phyloP scores from a whole-genome alignment of 1,139 yeast species.

The Suhomyces chickasaworum region DNA sequence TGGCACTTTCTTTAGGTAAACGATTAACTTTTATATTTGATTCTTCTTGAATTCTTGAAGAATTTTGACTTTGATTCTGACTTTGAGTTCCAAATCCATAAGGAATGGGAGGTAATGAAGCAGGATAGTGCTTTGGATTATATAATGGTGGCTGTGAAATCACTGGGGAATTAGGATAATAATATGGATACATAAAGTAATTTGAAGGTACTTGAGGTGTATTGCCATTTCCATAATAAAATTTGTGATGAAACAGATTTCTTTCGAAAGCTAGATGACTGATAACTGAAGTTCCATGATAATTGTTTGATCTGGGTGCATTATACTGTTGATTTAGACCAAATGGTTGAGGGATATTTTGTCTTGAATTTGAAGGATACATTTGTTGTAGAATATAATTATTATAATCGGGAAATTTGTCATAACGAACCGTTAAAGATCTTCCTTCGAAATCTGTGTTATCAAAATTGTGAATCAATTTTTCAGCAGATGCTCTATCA shows the following conservation, averaged over 20 bases:
- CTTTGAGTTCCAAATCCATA: too few species aligned
- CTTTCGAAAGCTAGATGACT: conserved; percentile 37
- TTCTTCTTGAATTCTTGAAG: not conserved
- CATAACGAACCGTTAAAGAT: conserved; percentile 59
- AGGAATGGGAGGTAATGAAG: conserved; percentile 1
- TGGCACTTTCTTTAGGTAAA: not conserved
- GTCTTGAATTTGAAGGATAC: conserved; percentile 16
- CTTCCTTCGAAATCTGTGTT: conserved; percentile 59
- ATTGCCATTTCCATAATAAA: not conserved
- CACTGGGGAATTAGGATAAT: conserved; percentile 1
- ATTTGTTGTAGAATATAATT: conserved; percentile 36
- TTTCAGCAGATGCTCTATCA: conserved; percentile 49
- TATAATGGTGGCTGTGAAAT: conserved; percentile 1
- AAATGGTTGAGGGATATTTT: not conserved
- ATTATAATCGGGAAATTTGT: conserved; percentile 48
- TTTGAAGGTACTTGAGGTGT: conserved; percentile 1
- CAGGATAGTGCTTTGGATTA: not conserved
- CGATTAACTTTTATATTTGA: not conserved
- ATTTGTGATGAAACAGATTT: conserved; percentile 34
- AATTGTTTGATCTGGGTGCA: conserved; percentile 5
- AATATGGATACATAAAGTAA: conserved; percentile 10
- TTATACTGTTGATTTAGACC: not conserved
- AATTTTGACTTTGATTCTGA: too few species aligned
- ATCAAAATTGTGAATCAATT: conserved; percentile 53
- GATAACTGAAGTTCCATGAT: conserved; percentile 15